Evolutionary conservation across 495 filamentous ascomycete species (phyloP), one percentile per base, ranked within the genome.

Genomic region (Xylaria intraflava): DNA sequence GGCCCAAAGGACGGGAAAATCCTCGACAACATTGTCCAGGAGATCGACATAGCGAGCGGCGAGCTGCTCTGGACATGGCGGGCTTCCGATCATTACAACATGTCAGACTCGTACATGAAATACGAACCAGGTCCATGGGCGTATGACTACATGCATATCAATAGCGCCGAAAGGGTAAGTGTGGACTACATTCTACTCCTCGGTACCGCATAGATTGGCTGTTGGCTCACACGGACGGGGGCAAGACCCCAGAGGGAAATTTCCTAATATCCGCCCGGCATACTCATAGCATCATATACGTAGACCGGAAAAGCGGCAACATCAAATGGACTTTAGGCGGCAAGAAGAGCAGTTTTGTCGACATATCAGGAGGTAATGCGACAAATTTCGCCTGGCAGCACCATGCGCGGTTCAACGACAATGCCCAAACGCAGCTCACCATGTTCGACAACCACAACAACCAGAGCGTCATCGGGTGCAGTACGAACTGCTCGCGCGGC

Each of bases 371-470:
- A 11, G 74, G 72, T 0, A 27, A 53, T 11, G 75, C 72, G 8
- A 77, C 73, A 0, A 69, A 69, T 42, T 78, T 81, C 46, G 58
- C 66, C 36, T 81, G 73, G 72, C 79, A 82, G 59, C 79, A 81
- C 56, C 69, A 81, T 47, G 78, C 77, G 19, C 72, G 78, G 10
- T 44, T 58, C 45, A 9, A 4, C 42, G 72, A 71, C 70, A 60
- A 61, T 14, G 63, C 45, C 29, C 38, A 48, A 14, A 55, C 23
- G 8, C 55, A 53, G 22, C 53, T 73, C 45, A 66, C 62, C 33
- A 56, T 73, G 23, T 73, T 68, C 45, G 66, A 73, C 60, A 71
- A 73, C 39, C 62, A 69, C 55, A 58, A 60, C 47, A 38, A 19
- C 31, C n/a, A 40, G 17, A 51, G 11, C 24, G 40, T 31, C 19